These are phyloP conservation scores for Vinca minor DNA, from an alignment of 257 asterid genomes.

Conservation along the genomic window DNA sequence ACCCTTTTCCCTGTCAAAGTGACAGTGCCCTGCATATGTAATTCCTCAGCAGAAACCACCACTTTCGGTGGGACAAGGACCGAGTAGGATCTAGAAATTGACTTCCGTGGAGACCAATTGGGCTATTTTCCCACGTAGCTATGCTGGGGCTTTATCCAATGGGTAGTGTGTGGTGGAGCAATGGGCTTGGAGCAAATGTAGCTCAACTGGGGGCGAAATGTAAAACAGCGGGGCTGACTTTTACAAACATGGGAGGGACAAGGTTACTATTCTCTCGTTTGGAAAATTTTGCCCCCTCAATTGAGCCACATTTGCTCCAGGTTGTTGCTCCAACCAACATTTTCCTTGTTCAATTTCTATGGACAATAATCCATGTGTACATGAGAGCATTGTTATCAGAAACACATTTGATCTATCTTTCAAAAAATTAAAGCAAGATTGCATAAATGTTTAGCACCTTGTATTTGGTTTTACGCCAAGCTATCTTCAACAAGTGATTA, in stretches of 20 bases:
- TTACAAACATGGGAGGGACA: too few species aligned
- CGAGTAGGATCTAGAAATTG: not conserved
- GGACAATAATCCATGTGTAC: not conserved
- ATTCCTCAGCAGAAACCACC: not conserved
- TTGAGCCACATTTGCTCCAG: too few species aligned
- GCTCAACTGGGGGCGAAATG: too few species aligned
- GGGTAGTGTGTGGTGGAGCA: too few species aligned
- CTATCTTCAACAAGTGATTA: not conserved
- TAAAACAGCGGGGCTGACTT: too few species aligned
- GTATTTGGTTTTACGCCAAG: not conserved
- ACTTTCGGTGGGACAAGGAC: not conserved
- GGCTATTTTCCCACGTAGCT: not conserved
- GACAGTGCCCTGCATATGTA: not conserved
- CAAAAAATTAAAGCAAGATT: not conserved
- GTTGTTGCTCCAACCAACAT: too few species aligned
- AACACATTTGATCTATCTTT: not conserved
- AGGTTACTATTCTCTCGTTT: too few species aligned
- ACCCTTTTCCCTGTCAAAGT: not conserved
- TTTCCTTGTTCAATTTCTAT: too few species aligned
- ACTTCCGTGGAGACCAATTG: not conserved
- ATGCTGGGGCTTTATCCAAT: not conserved
- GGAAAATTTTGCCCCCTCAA: too few species aligned
- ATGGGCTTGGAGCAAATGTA: too few species aligned
- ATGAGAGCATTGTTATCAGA: not conserved
- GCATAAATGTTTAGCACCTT: constrained; percentile 1